These are phyloP conservation scores for Leccinum disarticulatum DNA, from an alignment of 768 basidiomycete genomes.

Conservation along the genomic window DNA sequence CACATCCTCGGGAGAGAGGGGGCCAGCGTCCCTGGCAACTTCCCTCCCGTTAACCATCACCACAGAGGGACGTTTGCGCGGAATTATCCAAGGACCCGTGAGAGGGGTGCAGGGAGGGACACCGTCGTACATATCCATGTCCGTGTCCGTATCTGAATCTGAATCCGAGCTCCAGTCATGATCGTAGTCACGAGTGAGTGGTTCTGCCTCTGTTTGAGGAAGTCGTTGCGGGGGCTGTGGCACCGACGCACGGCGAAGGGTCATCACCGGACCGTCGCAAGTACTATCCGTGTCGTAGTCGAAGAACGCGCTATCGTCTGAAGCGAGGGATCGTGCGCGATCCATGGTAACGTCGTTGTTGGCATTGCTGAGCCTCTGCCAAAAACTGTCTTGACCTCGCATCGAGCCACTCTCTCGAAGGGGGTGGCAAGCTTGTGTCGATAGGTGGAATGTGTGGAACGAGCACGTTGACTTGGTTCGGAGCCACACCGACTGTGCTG, in stretches of 20 bases:
- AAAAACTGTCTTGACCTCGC: conserved; percentile 14
- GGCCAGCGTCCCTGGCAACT: background rate
- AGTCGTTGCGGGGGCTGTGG: conserved; percentile 2
- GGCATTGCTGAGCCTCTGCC: conserved; percentile 5
- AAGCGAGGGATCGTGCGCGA: background rate
- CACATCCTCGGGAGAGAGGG: conserved; percentile 6
- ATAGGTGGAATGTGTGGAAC: conserved; percentile 25
- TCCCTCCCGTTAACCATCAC: conserved; percentile 3
- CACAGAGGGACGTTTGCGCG: conserved; percentile 24
- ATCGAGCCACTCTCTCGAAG: conserved; percentile 19
- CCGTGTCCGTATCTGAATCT: conserved; percentile 15
- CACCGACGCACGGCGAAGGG: background rate
- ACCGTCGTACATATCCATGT: conserved; percentile 16
- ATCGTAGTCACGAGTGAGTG: conserved; percentile 5
- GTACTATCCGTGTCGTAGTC: conserved; percentile 25
- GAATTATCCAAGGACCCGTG: conserved; percentile 20
- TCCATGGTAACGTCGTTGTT: background rate
- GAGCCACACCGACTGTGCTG: conserved; percentile 22
- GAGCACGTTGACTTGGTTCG: conserved; percentile 28
- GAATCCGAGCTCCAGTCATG: conserved; percentile 9
- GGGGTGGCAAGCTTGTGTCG: conserved; percentile 18
- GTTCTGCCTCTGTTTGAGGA: conserved; percentile 4
- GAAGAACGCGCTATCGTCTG: conserved; percentile 16
- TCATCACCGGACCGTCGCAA: conserved; percentile 1
- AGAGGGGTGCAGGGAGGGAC: conserved; percentile 4